phyloP scores from a whole-genome alignment of 495 filamentous ascomycete species.

The Massariosphaeria phaeospora region DNA sequence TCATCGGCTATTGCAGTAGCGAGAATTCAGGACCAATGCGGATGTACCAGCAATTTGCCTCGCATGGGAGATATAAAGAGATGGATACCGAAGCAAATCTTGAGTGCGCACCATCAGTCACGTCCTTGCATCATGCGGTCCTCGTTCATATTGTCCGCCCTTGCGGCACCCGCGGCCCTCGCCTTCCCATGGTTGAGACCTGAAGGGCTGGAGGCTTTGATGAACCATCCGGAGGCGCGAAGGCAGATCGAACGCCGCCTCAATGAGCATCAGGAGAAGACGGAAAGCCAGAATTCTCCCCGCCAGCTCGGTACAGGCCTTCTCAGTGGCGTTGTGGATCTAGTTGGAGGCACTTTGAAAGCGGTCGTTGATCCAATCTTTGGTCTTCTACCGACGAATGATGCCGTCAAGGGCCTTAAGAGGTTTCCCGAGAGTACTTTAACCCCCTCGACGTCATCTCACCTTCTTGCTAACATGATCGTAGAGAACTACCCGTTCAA shows the following conservation, averaged over 20 bases:
- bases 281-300: background rate
- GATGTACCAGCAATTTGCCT: too few species aligned
- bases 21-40: too few species aligned
- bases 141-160: background rate
- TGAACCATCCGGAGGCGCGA: slow-evolving; percentile 9
- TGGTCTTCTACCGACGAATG: slow-evolving; percentile 2
- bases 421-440: slow-evolving; percentile 9
- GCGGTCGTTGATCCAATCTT: slow-evolving; percentile 3
- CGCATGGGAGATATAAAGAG: too few species aligned
- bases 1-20: too few species aligned
- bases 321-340: background rate
- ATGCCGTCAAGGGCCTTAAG: slow-evolving; percentile 4
- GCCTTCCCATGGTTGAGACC: slow-evolving; percentile 11
- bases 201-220: slow-evolving; percentile 5
- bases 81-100: too few species aligned
- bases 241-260: slow-evolving; percentile 2
- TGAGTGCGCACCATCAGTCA: too few species aligned
- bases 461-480: too few species aligned
- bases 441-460: background rate
- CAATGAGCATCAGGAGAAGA: background rate
- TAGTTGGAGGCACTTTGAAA: slow-evolving; percentile 1
- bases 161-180: background rate
- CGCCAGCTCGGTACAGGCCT: background rate
- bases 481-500: slow-evolving; percentile 2
- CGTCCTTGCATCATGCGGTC: too few species aligned